These are phyloP conservation scores for Lotmaria passim DNA, from an alignment of 208 protist species.

Conservation along the genomic window DNA sequence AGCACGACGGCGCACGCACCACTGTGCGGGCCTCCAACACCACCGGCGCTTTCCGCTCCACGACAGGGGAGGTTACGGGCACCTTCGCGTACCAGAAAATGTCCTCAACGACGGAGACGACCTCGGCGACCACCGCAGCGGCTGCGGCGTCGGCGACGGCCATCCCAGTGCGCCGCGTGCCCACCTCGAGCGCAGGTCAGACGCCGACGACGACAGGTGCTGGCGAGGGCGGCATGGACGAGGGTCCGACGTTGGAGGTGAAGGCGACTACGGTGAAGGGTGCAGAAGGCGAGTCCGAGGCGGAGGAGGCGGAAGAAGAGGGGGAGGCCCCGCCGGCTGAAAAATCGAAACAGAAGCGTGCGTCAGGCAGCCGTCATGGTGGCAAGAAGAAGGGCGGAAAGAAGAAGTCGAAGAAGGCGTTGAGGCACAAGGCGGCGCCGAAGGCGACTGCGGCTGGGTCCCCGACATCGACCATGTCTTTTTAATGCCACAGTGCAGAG, in stretches of 20 bases:
- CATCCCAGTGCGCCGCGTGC: background rate
- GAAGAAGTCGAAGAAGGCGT: constrained; percentile 30
- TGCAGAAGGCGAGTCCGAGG: constrained; percentile 2
- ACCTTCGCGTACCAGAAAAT: constrained; percentile 26
- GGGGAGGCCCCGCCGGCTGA: constrained; percentile 3
- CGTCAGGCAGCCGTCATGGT: background rate
- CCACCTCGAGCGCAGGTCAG: background rate
- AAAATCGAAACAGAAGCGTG: constrained; percentile 6
- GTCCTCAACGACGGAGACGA: constrained; percentile 9
- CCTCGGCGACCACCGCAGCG: background rate
- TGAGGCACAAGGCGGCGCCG: constrained; percentile 16
- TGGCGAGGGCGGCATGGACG: background rate
- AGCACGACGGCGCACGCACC: constrained; percentile 19
- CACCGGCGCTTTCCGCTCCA: constrained; percentile 35
- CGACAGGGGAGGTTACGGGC: constrained; percentile 27
- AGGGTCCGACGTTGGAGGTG: constrained; percentile 4
- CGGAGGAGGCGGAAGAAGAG: constrained; percentile 17
- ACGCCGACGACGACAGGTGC: background rate
- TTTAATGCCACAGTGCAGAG: constrained; percentile 23
- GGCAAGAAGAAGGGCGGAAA: constrained; percentile 33
- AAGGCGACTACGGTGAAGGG: constrained; percentile 2
- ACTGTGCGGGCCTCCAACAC: constrained; percentile 20
- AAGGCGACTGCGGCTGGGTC: constrained; percentile 7
- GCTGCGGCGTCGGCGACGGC: background rate
- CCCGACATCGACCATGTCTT: constrained; percentile 16